These are phyloP conservation scores for Penicillium bialowiezense DNA, from an alignment of 495 filamentous ascomycete species.

Conservation along the genomic window DNA sequence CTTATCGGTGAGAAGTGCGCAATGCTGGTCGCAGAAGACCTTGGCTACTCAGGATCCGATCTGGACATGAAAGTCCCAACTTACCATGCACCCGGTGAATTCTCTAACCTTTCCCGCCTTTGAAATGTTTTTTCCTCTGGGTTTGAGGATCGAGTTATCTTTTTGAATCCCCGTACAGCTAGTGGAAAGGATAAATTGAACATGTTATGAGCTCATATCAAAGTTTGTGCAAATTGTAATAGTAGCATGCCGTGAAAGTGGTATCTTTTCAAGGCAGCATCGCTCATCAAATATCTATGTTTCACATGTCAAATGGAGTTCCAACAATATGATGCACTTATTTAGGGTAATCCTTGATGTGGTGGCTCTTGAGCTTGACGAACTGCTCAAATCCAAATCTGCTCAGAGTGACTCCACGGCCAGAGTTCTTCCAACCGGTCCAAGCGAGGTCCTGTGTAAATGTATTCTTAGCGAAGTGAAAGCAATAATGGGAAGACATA, in stretches of 20 bases:
- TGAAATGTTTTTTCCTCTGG: background rate
- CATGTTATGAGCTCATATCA: too few species aligned
- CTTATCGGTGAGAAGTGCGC: slow-evolving; percentile 84
- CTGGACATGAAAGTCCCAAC: slow-evolving; percentile 73
- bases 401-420: slow-evolving; percentile 83
- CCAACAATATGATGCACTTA: slow-evolving; percentile 27
- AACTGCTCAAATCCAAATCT: slow-evolving; percentile 91
- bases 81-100: slow-evolving; percentile 58
- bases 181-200: too few species aligned
- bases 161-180: too few species aligned
- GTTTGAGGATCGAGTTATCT: too few species aligned
- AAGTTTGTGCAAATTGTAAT: too few species aligned
- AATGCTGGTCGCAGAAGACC: slow-evolving; percentile 67
- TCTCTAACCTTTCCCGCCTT: slow-evolving; percentile 23
- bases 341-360: slow-evolving; percentile 66
- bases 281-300: too few species aligned
- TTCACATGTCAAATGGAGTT: too few species aligned
- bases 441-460: slow-evolving; percentile 80
- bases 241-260: too few species aligned
- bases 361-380: slow-evolving; percentile 88
- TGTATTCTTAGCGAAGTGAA: slow-evolving; percentile 12
- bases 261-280: too few species aligned
- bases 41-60: slow-evolving; percentile 70
- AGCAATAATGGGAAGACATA: background rate
- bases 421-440: slow-evolving; percentile 95